These are phyloP conservation scores for Irpex lacteus DNA, from an alignment of 1,284 basidiomycete species.

Conservation along the genomic window DNA sequence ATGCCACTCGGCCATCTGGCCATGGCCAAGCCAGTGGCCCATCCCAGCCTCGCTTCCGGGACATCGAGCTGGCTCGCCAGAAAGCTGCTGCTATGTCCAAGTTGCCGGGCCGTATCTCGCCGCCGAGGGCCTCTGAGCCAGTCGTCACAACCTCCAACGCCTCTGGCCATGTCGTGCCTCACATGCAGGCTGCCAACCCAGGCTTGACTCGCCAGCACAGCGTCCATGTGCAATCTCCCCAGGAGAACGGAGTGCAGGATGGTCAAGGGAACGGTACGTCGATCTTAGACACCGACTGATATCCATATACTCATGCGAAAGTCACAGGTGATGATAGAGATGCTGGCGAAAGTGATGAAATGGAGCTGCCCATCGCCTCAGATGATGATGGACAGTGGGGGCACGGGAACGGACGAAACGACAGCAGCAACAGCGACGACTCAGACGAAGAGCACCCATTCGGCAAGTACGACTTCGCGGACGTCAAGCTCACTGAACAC, in stretches of 20 bases:
- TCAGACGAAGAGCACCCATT: background rate
- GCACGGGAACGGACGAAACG: background rate
- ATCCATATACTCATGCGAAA: too few relatives aligned
- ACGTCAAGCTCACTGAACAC: background rate
- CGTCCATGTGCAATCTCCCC: background rate
- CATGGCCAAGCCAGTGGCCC: too few relatives aligned
- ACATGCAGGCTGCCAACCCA: background rate
- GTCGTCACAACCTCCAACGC: background rate
- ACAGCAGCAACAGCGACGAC: background rate
- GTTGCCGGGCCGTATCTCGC: background rate
- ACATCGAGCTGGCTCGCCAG: background rate
- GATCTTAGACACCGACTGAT: too few relatives aligned
- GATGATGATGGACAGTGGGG: background rate
- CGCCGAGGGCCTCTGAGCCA: background rate
- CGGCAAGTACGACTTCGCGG: background rate
- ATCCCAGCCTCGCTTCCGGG: too few relatives aligned
- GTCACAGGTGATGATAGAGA: background rate
- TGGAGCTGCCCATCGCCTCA: background rate
- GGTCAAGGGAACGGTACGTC: too few relatives aligned
- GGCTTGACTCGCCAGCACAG: background rate
- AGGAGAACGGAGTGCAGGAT: background rate
- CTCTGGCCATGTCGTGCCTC: background rate
- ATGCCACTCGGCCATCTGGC: background rate
- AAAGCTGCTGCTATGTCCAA: background rate
- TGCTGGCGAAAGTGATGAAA: background rate